Evolutionary conservation across 257 asterid genomes (phyloP), one percentile per base, ranked within the genome.

Genomic region (Coffea eugenioides): DNA sequence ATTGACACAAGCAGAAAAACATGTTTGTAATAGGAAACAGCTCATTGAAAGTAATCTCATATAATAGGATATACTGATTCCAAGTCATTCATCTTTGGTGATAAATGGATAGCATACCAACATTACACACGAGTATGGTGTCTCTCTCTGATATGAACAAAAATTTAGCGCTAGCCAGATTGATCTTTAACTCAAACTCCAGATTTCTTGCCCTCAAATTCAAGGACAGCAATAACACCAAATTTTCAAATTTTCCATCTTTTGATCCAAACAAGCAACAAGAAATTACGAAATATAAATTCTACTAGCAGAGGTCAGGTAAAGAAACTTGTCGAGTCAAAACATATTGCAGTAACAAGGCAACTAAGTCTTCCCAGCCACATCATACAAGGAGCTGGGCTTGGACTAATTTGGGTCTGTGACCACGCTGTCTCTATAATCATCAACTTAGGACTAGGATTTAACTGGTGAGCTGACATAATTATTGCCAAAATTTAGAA

Each of bases 111-210:
- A 34, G 23, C 31, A 5, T 10, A 18, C 16, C 21, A 12, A 25
- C 21, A 67, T 20, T 10, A 27, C 23, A 13, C 71, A 31, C 46
- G 13, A 66, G 23, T 64, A n/a, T 57, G 0, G 3, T 20, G 10
- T 27, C 6, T 27, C 43, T 27, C 27, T 27, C 43, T 39, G 43
- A 62, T 21, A 62, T 62, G 14, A 13, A 2, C 5, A 12, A 62
- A 62, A 21, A 27, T 62, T 62, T 21, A 5, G 21, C 16, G 12
- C 16, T 12, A 54, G 61, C 21, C 16, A 54, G 61, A 54, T 54
- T 46, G 46, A 71, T 71, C 36, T 45, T 71, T 71, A 45, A 18
- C 57, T 71, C 57, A 71, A 70, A 71, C 11, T 71, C n/a, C 43
- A 2, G 31, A 64, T 9, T 64, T 25, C 39, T 64, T 65, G 34